Conservation (phyloP, 164 flowering plant genomes). For the Dillenia suffruticosa region DNA sequence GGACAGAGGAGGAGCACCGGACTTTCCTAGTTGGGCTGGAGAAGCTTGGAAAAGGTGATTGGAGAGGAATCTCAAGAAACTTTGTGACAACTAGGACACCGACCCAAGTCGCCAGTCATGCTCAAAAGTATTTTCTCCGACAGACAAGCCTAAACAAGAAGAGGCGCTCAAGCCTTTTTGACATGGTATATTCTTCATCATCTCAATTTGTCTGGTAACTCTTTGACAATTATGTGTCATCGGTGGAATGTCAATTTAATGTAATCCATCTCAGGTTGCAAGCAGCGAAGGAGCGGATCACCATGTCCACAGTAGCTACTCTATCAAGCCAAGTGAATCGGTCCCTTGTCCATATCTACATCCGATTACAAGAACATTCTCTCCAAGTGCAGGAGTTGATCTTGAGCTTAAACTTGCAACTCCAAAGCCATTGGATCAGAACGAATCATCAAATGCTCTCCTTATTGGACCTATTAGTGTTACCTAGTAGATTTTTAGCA, state of each 20-base stretch:
- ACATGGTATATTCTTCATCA: conserved; percentile 44
- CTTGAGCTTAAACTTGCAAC: conserved; percentile 54
- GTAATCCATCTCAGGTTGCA: conserved; percentile 23
- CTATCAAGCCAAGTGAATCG: conserved; percentile 7
- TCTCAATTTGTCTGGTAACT: not conserved
- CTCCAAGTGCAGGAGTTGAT: conserved; percentile 18
- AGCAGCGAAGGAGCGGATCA: conserved; percentile 7
- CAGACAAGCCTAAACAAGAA: conserved; percentile 48
- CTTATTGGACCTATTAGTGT: conserved; percentile 42
- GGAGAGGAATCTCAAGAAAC: conserved; percentile 86
- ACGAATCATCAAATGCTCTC: conserved; percentile 23
- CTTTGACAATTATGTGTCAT: not conserved
- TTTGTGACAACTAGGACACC: conserved; percentile 79
- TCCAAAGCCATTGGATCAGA: conserved; percentile 31
- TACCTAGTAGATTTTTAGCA: conserved; percentile 11
- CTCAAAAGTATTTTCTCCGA: conserved; percentile 84
- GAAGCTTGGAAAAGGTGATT: conserved; percentile 83
- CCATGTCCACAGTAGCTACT: not conserved
- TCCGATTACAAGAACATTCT: conserved; percentile 3
- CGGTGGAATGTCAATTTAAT: not conserved
- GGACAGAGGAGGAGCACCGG: conserved; percentile 87
- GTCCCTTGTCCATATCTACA: conserved; percentile 6
- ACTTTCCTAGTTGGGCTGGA: conserved; percentile 67
- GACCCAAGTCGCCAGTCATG: conserved; percentile 94
- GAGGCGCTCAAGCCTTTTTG: conserved; percentile 81